Conservation (phyloP, 129 eudicot genomes). For the Flaveria trinervia region DNA sequence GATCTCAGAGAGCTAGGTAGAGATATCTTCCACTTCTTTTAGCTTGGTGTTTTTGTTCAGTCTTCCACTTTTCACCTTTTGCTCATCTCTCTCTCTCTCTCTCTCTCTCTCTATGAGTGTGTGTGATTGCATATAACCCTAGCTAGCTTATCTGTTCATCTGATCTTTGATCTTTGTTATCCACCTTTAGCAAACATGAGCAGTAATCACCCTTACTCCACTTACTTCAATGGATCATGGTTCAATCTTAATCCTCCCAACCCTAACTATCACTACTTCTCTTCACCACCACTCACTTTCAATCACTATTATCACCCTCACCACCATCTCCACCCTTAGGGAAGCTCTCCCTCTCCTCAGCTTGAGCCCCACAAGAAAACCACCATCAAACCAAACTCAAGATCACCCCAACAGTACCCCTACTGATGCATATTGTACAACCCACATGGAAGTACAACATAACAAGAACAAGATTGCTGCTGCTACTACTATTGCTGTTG, state of each 20-base stretch:
- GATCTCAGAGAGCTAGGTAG: conserved; percentile 26
- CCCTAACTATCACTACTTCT: conserved; percentile 19
- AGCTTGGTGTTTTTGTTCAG: conserved; percentile 71
- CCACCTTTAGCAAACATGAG: conserved; percentile 44
- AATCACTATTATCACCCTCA: conserved; percentile 26
- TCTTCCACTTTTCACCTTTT: conserved; percentile 56
- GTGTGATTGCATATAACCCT: conserved; percentile 20
- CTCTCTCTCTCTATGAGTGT: conserved; percentile 21
- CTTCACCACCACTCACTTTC: conserved; percentile 26
- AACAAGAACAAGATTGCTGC: conserved; percentile 24
- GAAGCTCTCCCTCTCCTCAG: conserved; percentile 84
- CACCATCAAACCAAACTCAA: conserved; percentile 29
- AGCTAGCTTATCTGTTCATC: conserved; percentile 34
- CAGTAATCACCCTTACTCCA: conserved; percentile 61
- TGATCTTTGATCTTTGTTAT: conserved; percentile 14
- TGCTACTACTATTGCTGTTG: no score
- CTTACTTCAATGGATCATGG: conserved; percentile 55
- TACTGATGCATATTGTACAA: conserved; percentile 22
- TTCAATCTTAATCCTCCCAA: conserved; percentile 45
- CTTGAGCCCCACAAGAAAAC: conserved; percentile 49
- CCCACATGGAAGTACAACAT: conserved; percentile 49
- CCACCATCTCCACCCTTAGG: conserved; percentile 82
- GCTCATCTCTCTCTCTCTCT: not conserved
- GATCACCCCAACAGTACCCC: conserved; percentile 8
- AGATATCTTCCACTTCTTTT: conserved; percentile 30